Evolutionary conservation across 2,329 filamentous ascomycete species (phyloP).

Genomic region (Exophiala aquamarina): DNA sequence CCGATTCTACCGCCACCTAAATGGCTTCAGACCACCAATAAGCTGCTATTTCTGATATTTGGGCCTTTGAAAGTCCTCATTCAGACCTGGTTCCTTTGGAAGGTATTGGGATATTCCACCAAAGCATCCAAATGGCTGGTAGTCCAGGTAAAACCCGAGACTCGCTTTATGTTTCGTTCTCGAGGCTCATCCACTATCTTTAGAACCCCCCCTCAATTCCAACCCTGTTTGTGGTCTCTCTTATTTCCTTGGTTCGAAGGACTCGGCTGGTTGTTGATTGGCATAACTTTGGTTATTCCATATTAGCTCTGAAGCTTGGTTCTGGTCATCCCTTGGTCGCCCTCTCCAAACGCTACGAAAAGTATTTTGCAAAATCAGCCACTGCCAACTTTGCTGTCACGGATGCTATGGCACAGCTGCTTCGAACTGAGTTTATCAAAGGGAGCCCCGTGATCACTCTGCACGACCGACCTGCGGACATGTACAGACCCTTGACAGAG

Average conservation of each 20-base stretch:
- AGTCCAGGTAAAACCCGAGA: conserved; percentile 64
- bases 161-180: neutral
- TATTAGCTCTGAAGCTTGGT: conserved; percentile 70
- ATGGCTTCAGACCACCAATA: conserved; percentile 65
- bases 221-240: conserved; percentile 72
- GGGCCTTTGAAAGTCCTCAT: conserved; percentile 84
- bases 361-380: conserved; percentile 65
- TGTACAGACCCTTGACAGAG: conserved; percentile 70
- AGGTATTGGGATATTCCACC: conserved; percentile 70
- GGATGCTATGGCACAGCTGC: conserved; percentile 76
- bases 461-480: conserved; percentile 80
- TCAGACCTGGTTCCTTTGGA: conserved; percentile 72
- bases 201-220: conserved; percentile 95
- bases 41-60: conserved; percentile 72
- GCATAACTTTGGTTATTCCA: conserved; percentile 98
- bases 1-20: conserved; percentile 68
- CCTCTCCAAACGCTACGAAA: conserved; percentile 77
- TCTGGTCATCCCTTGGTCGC: conserved; percentile 70
- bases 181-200: conserved; percentile 17
- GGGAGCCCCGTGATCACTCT: conserved; percentile 66
- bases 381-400: conserved; percentile 83
- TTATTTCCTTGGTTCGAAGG: conserved; percentile 73
- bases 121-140: conserved; percentile 80
- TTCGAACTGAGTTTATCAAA: conserved; percentile 67
- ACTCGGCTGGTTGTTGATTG: conserved; percentile 89